These are phyloP conservation scores for Beauveria caledonica DNA, from an alignment of 2,329 filamentous ascomycete genomes.

Conservation along the genomic window DNA sequence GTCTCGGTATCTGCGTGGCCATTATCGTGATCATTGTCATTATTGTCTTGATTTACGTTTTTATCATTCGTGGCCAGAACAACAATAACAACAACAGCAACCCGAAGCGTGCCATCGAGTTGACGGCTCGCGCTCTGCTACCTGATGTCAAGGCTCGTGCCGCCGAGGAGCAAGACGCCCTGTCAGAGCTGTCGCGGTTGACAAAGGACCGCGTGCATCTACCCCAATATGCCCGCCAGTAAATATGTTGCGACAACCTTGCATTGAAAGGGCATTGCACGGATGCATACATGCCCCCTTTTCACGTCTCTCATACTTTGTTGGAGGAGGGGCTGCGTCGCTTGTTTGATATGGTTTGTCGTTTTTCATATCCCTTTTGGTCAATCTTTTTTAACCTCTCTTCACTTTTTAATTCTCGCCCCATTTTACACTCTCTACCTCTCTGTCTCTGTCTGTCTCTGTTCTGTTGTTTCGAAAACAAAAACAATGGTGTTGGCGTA, in stretches of 20 bases:
- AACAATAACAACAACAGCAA: conserved; percentile 20
- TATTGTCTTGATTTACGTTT: conserved; percentile 41
- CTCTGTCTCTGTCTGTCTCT: not conserved
- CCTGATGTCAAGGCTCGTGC: not conserved
- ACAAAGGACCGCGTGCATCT: conserved; percentile 18
- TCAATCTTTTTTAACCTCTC: not conserved
- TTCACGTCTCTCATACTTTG: not conserved
- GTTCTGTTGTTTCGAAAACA: not conserved
- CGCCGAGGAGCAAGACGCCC: conserved; percentile 12
- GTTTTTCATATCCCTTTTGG: conserved; percentile 1
- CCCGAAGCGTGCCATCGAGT: conserved; percentile 18
- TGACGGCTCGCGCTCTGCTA: conserved; percentile 11
- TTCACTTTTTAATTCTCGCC: conserved; percentile 2
- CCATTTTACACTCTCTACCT: conserved; percentile 3
- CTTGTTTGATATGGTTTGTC: not conserved
- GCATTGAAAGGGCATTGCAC: not conserved
- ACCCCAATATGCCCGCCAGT: conserved; percentile 17
- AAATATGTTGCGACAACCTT: not conserved
- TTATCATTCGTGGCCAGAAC: conserved; percentile 26
- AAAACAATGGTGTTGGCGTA: conserved; percentile 8
- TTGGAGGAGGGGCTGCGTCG: not conserved
- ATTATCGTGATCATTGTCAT: conserved; percentile 46
- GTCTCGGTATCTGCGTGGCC: conserved; percentile 62
- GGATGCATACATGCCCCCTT: not conserved
- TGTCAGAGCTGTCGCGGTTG: conserved; percentile 13